Conservation (phyloP, 2,329 filamentous ascomycete genomes). For the Phialophora verrucosa region DNA sequence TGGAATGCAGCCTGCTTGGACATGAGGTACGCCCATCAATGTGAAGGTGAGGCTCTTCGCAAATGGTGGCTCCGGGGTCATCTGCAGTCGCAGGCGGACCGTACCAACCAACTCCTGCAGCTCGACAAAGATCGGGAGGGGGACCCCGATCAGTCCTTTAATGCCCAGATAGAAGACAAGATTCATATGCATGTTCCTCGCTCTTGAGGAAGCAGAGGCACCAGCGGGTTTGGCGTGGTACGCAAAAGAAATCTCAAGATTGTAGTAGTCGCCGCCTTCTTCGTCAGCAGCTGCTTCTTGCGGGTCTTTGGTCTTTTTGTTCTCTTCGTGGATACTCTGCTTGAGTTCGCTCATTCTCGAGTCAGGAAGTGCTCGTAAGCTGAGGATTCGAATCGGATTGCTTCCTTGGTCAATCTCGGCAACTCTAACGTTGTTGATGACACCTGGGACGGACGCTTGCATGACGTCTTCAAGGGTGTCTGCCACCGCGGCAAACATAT, state of each 20-base stretch:
- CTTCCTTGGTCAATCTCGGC: slow-evolving; percentile 93
- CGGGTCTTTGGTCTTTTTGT: slow-evolving; percentile 80
- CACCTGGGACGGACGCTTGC: slow-evolving; percentile 87
- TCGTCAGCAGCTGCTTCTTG: slow-evolving; percentile 88
- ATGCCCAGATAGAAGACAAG: slow-evolving; percentile 91
- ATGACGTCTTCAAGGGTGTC: slow-evolving; percentile 95
- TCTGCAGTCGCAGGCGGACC: slow-evolving; percentile 77
- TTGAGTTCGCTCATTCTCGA: slow-evolving; percentile 81
- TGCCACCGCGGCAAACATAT: slow-evolving; percentile 91
- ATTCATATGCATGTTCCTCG: slow-evolving; percentile 96
- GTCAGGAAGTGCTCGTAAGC: slow-evolving; percentile 83
- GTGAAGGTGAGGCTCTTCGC: slow-evolving; percentile 91
- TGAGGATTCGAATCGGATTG: slow-evolving; percentile 87
- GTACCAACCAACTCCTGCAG: slow-evolving; percentile 90
- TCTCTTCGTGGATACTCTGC: slow-evolving; percentile 76
- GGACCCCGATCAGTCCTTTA: slow-evolving; percentile 86
- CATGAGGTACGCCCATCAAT: slow-evolving; percentile 89
- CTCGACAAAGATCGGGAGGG: slow-evolving; percentile 86
- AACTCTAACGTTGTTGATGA: slow-evolving; percentile 93
- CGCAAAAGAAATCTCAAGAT: slow-evolving; percentile 85
- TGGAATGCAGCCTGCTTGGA: slow-evolving; percentile 86
- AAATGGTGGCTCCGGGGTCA: slow-evolving; percentile 90
- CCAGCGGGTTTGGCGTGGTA: slow-evolving; percentile 84
- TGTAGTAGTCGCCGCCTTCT: slow-evolving; percentile 90
- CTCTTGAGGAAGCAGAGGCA: slow-evolving; percentile 78